Evolutionary conservation across 495 filamentous ascomycete species (phyloP).

Genomic region (Melanomma pulvis-pyrius): DNA sequence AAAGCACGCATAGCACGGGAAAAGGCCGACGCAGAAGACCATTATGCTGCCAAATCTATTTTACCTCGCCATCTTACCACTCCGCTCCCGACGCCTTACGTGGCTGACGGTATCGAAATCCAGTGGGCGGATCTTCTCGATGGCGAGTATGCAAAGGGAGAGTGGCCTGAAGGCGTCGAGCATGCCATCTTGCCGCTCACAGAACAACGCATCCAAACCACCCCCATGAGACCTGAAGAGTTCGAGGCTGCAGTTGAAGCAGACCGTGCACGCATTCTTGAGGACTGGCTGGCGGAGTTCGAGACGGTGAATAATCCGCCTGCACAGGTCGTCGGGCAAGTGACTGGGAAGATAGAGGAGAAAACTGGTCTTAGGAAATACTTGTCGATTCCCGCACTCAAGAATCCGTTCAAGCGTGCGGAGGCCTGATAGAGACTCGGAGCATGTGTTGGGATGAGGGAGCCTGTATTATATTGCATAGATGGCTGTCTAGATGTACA

Average conservation of each 20-base stretch:
- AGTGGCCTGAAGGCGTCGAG: constrained; percentile 69
- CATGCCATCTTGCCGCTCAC: constrained; percentile 51
- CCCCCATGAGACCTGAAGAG: background rate
- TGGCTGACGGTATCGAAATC: constrained; percentile 55
- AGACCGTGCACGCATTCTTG: background rate
- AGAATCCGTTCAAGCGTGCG: constrained; percentile 13
- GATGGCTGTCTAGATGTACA: background rate
- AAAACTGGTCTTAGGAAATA: background rate
- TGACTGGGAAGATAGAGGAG: constrained; percentile 7
- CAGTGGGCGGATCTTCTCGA: constrained; percentile 72
- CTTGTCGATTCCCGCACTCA: background rate
- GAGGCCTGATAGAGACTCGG: background rate
- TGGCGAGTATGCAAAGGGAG: constrained; percentile 62
- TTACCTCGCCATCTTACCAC: background rate
- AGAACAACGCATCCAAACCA: background rate
- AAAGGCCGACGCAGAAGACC: constrained; percentile 3
- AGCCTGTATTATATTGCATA: background rate
- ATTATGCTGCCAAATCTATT: background rate
- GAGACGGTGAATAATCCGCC: background rate
- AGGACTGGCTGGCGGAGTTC: background rate
- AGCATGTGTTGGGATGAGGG: background rate
- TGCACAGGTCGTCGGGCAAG: background rate
- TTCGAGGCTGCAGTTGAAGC: background rate
- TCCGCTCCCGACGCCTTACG: constrained; percentile 1
- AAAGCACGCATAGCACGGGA: background rate